Evolutionary conservation across 192 early-diverging fungal species (phyloP).

Genomic region (Gorgonomyces haynaldii): DNA sequence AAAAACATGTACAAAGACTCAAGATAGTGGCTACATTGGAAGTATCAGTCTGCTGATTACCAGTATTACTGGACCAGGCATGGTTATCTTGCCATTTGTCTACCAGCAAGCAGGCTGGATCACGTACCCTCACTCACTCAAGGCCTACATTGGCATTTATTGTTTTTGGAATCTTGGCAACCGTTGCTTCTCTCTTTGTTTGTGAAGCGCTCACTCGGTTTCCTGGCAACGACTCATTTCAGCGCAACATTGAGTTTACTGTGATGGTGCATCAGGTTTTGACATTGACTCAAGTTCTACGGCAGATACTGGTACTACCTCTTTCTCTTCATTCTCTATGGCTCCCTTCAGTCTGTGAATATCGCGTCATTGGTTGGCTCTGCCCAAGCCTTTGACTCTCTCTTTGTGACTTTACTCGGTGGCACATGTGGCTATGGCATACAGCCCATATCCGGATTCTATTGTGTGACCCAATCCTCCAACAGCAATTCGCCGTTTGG

Average conservation of each 20-base stretch:
- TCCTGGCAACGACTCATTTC: conserved; percentile 56
- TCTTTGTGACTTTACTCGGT: conserved; percentile 46
- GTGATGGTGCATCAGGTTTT: conserved; percentile 45
- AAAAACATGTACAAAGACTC: conserved; percentile 16
- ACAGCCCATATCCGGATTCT: conserved; percentile 36
- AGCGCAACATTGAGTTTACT: conserved; percentile 59
- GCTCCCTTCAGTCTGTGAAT: conserved; percentile 57
- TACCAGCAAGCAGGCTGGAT: conserved; percentile 47
- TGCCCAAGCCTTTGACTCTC: conserved; percentile 58
- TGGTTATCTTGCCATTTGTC: conserved; percentile 37
- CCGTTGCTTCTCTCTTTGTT: conserved; percentile 52
- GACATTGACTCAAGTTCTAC: conserved; percentile 25
- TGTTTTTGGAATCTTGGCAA: conserved; percentile 46
- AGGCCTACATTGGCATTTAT: conserved; percentile 47
- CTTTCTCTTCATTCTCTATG: conserved; percentile 51
- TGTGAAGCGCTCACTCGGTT: conserved; percentile 58
- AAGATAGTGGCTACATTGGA: conserved; percentile 29
- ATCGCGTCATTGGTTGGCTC: conserved; percentile 60
- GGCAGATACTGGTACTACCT: conserved; percentile 48
- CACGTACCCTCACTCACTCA: conserved; percentile 18
- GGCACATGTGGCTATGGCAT: conserved; percentile 57
- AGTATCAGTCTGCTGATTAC: conserved; percentile 31
- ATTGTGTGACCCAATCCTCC: conserved; percentile 36
- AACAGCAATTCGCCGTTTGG: conserved; percentile 43
- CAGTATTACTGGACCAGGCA: conserved; percentile 34